phyloP scores from a whole-genome alignment of 768 basidiomycete genomes.

The Boletus fagicola region DNA sequence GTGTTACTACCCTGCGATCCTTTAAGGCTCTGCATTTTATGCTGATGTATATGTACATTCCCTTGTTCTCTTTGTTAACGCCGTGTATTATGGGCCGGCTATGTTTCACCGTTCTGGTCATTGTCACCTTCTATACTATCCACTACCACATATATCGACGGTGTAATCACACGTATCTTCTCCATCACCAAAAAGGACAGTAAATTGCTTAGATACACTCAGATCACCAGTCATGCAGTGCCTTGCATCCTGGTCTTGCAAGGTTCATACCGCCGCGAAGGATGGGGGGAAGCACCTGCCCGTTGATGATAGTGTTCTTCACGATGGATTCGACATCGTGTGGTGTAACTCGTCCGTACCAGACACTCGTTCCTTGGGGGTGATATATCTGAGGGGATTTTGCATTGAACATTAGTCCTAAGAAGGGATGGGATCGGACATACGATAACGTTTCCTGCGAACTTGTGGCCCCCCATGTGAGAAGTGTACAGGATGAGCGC shows the following conservation, averaged over 20 bases:
- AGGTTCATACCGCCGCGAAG: slow-evolving; percentile 87
- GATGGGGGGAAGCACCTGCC: slow-evolving; percentile 79
- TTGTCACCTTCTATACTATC: slow-evolving; percentile 22
- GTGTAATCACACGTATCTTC: slow-evolving; percentile 23
- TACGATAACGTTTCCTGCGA: slow-evolving; percentile 87
- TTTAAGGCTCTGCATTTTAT: not conserved
- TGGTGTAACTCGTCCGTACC: slow-evolving; percentile 93
- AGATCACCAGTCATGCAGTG: slow-evolving; percentile 71
- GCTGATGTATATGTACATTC: slow-evolving; percentile 6
- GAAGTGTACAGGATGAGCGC: slow-evolving; percentile 85
- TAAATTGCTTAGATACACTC: not conserved
- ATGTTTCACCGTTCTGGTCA: slow-evolving; percentile 6
- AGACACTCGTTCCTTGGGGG: slow-evolving; percentile 80
- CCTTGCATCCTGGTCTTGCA: slow-evolving; percentile 60
- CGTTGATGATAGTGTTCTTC: slow-evolving; percentile 81
- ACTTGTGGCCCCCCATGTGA: slow-evolving; percentile 93
- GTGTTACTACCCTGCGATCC: slow-evolving; percentile 8
- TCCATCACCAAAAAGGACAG: not conserved
- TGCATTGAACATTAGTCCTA: not conserved
- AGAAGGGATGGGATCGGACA: slow-evolving; percentile 33
- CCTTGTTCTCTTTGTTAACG: slow-evolving; percentile 7
- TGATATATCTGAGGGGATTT: slow-evolving; percentile 65
- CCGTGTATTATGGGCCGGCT: slow-evolving; percentile 6
- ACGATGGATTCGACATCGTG: slow-evolving; percentile 87
- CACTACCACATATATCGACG: slow-evolving; percentile 26